Evolutionary conservation across 1,284 basidiomycete species (phyloP), one percentile per base, ranked within the genome.

Genomic region (Trichosporon inkin): DNA sequence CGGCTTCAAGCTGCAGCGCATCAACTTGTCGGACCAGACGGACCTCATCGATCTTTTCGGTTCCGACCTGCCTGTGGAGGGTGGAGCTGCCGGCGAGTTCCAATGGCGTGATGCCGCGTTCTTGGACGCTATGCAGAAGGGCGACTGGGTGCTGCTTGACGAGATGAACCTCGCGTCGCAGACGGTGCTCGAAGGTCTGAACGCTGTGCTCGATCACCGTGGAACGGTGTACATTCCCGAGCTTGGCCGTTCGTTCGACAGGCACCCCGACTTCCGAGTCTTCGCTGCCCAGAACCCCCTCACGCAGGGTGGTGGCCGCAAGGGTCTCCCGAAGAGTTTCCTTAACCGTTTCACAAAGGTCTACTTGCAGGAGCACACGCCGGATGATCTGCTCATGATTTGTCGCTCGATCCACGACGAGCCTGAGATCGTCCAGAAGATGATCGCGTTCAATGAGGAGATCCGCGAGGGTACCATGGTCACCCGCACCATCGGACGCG

Each of bases 111-210:
- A 98, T 66, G 96, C 95, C 0, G 93, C 97, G 54, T 99, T 99
- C 74, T 82, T 99, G 55, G 86, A 85, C 63, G 95, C 96, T 0
- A 82, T 99, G 80, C 92, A 92, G 77, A 85, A 88, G 60, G 96
- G 96, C 3, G 86, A 91, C 67, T 98, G 94, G 94, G 95, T 99
- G 6, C 83, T 99, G 14, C 84, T 99, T 7, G 96, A 99, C 78
- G 96, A 99, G 78, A 98, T 98, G 94, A 98, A 98, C 73, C 83
- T 98, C 17, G 95, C 94, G 1, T 92, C 94, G 24, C 92, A 95
- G 75, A 88, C 96, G 0, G 90, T 99, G 6, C 85, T 99, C 1
- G 96, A 99, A 78, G 96, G 96, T 52, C 84, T 99, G 51, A 99
- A 99, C 72, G 93, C 96, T 3, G 88, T 96, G 13, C 81, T 99